Base-by-base conservation (phyloP, 768 basidiomycete genomes). In the Mycena rosella region DNA sequence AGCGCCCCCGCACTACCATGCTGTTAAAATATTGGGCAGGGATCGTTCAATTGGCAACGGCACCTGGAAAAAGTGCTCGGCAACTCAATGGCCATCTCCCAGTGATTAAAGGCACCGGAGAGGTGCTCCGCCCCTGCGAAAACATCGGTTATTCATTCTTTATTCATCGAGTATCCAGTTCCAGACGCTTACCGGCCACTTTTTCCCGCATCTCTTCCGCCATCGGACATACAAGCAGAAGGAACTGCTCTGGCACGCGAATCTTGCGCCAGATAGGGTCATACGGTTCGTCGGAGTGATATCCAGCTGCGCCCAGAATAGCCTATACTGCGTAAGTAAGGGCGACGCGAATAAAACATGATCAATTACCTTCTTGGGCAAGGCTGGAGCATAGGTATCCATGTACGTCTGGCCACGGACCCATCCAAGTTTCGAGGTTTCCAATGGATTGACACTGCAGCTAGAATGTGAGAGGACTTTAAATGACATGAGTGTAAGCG, bases 361-460 rank as follows among this genome's bases (percentile, higher is more conserved):
- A 15, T 15, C 17, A 6, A 8, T 40, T 15, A 40, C 38, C 5
- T 8, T 40, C 38, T 60, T 60, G n/a, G 59, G 59, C 14, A 60
- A 15, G 1, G 48, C 59, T 1, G 59, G 59, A 13, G 59, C 59
- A 17, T 60, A 60, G 3, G 59, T 60, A 27, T 60, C 59, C 34
- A 60, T 38, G n/a, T 60, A 60, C 13, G 59, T 60, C 17, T 40
- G 10, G 22, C 38, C 38, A 15, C 58, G 58, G 11, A 48, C 45
- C 58, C 58, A 59, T 11, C 58, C 58, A 10, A 59, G 45, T 7
- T 44, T 44, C 32, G 58, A 48, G 2, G 58, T 59, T 22, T 59
- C 58, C 17, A 15, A 8, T 13, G 38, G 10, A 40, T 40, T 15
- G 38, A 40, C 38, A 15, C 38, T 40, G 14, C n/a, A n/a, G n/a